Base-by-base conservation (phyloP, 176 grass and related monocot species). In the Oryza longistaminata region DNA sequence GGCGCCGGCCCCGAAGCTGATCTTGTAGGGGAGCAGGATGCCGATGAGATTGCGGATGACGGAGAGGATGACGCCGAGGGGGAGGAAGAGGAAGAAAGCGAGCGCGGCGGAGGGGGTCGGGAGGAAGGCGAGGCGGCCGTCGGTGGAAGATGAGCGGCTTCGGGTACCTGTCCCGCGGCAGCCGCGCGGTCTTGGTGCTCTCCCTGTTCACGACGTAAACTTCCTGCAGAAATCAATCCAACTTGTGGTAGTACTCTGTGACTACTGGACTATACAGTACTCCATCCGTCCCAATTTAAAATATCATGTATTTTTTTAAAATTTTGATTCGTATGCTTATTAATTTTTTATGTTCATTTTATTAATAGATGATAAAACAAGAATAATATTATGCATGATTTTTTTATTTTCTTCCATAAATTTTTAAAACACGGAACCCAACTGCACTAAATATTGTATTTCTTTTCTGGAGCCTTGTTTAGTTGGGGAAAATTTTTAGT, bases 141-240 rank as follows among this genome's bases (percentile, higher is more conserved):
- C 96, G 70, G 70, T 98, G 96, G 88, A 98, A 98, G 69, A 98
- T 90, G 62, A 98, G 74, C 29, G 89, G 96, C 86, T 92, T 98
- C 21, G 93, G 96, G 88, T 93, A 98, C 71, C 74, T 95, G n/a
- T 71, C 88, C 2, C 93, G 88, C 2, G 91, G 83, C 35, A 95
- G 75, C 50, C 37, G 67, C 58, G 84, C 67, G 26, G 61, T 91
- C 37, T 74, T 45, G 9, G 45, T 25, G 61, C 71, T 92, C 15
- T 89, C 81, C 49, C 83, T 82, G 79, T 53, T 92, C 44, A 95
- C 88, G 0, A 76, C 70, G 25, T 89, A 94, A n/a, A 88, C 77
- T 79, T 98, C 91, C 96, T 98, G 92, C 60, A 7, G 16, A 42
- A 55, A 75, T 4, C 22, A 29, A 58, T 19, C 7, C 53, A 58